Base-by-base conservation (phyloP, 1,139 yeast genomes). In the Lodderomyces oxycetoniae region DNA sequence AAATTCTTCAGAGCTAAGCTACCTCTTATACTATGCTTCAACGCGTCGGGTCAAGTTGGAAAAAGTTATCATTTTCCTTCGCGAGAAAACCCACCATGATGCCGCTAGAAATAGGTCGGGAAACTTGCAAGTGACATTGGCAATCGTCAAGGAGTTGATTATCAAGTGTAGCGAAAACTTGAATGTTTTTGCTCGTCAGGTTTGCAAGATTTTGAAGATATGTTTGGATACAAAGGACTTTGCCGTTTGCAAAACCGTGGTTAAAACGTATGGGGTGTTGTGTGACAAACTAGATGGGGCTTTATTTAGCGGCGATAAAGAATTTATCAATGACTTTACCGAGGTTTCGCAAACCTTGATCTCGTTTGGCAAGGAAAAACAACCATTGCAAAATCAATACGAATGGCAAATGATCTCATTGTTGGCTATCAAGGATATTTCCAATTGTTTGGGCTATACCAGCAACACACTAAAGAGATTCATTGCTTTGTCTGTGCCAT, bases 11-110 rank as follows among this genome's bases (percentile, higher is more conserved):
- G 97, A 91, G 56, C 68, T 93, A 34, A 83, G 95, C 40, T 88
- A 88, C 55, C 68, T 91, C 46, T 62, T 89, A 27, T 91, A 85
- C 63, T 89, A 89, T 56, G 96, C 95, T n/a, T 80, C 94, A 28
- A 83, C 96, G 5, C 70, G 97, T 47, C 69, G 96, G 40, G 80
- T 87, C 28, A 91, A 91, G 54, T 67, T 91, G 44, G 91, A 85
- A 47, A 89, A 89, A 50, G 96, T 91, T 12, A 82, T 89, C 16
- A 61, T 63, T 7, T 87, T 81, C 51, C 59, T 91, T 38, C 72
- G 73, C 33, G 76, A 71, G 45, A 80, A 77, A 54, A 76, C 91
- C n/a, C 52, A 55, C 12, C 52, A 68, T 9, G 96, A 89, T 55
- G 67, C 79, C 23, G 61, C 67, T 39, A 27, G 40, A 28, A 76